A percentile compares a stretch with the other conserved stretches of the same genome.
Evolutionary conservation across 495 filamentous ascomycete genomes (phyloP).

Genomic region (Tuber microsphaerosporum): DNA sequence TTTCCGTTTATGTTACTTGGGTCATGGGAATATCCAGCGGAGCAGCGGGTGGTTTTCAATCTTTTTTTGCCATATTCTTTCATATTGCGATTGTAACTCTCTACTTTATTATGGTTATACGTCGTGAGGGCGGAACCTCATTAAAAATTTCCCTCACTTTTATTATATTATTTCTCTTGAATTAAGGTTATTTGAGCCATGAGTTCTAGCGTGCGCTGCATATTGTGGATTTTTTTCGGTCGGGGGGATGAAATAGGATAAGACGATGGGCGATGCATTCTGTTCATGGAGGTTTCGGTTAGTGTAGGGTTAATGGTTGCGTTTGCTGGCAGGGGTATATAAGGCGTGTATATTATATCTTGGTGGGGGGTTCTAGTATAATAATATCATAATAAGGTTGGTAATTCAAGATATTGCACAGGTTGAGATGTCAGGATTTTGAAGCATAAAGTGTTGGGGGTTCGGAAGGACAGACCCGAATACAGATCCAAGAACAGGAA

Average conservation of each 20-base stretch:
- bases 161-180: not conserved
- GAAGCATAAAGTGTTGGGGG: not conserved
- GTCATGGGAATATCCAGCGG: constrained; percentile 2
- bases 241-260: not conserved
- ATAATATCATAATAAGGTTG: not conserved
- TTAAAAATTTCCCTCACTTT: not conserved
- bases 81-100: not conserved
- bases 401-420: not conserved
- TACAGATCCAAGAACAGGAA: too few relatives aligned
- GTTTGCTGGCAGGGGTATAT: too few relatives aligned
- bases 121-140: not conserved
- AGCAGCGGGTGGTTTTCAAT: constrained; percentile 3
- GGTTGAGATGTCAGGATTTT: not conserved
- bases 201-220: not conserved
- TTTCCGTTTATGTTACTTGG: constrained; percentile 3
- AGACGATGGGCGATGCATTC: not conserved
- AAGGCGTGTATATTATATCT: too few relatives aligned
- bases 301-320: not conserved
- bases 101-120: constrained; percentile 1
- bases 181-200: not conserved
- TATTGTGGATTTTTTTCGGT: not conserved
- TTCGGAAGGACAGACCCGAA: not conserved
- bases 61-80: not conserved
- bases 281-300: not conserved
- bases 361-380: not conserved